Percentiles rank a stretch among this genome's conserved stretches.
Conservation (phyloP, 2,329 filamentous ascomycete species). For the Aspergillus bombycis region DNA sequence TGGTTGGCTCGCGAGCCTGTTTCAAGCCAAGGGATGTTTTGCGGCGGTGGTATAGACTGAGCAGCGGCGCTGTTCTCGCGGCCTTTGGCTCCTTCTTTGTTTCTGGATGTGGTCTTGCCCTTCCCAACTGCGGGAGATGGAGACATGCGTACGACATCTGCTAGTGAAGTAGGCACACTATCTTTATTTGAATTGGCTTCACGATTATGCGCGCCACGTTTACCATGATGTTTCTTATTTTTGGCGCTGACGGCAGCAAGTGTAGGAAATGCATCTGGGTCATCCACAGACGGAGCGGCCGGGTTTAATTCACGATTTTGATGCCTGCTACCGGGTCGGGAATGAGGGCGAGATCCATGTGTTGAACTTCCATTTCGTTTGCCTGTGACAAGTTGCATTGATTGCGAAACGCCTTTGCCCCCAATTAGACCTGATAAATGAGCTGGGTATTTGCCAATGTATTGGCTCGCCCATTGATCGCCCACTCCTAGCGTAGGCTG, state of each 20-base stretch:
- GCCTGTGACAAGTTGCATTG: constrained; percentile 33
- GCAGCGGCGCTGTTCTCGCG: constrained; percentile 80
- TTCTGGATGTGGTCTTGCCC: constrained; percentile 58
- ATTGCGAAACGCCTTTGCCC: constrained; percentile 45
- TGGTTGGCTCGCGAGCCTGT: constrained; percentile 90
- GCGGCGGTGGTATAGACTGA: constrained; percentile 81
- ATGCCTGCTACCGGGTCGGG: constrained; percentile 82
- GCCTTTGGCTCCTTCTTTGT: constrained; percentile 64
- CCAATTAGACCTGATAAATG: constrained; percentile 48
- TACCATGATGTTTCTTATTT: constrained; percentile 90
- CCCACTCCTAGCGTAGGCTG: constrained; percentile 61
- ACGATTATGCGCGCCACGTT: constrained; percentile 74
- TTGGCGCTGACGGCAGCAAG: constrained; percentile 76
- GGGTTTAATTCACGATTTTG: constrained; percentile 66
- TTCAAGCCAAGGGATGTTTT: constrained; percentile 95
- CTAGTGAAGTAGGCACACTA: constrained; percentile 74
- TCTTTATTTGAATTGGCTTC: constrained; percentile 64
- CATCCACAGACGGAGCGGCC: constrained; percentile 78
- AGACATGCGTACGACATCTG: constrained; percentile 94
- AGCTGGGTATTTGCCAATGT: constrained; percentile 46
- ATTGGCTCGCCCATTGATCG: constrained; percentile 61
- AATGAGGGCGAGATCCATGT: constrained; percentile 67
- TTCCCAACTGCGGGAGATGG: constrained; percentile 73
- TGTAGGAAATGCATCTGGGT: constrained; percentile 92
- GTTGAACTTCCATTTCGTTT: constrained; percentile 55